Percentiles rank a stretch among this genome's conserved stretches.
phyloP scores from a whole-genome alignment of 805 yeast genomes.

The Candida multigemmis region DNA sequence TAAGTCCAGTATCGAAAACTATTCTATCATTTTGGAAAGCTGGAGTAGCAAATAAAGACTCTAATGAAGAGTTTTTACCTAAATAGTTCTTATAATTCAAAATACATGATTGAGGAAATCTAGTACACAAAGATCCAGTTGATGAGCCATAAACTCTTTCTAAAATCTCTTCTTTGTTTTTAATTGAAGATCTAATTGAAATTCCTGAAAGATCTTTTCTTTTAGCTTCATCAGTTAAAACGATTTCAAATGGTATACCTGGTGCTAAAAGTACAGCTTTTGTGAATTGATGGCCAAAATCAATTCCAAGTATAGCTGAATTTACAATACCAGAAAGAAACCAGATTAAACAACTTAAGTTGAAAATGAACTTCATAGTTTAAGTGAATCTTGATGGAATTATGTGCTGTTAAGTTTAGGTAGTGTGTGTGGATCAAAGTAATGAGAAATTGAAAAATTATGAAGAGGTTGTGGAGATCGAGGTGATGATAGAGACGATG shows the following conservation, averaged over 20 bases:
- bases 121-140: conserved; percentile 58
- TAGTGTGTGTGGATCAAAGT: no score
- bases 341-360: no score
- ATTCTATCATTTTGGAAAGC: conserved; percentile 36
- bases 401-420: no score
- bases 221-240: conserved; percentile 83
- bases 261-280: conserved; percentile 90
- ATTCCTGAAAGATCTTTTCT: conserved; percentile 82
- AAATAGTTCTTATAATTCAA: conserved; percentile 61
- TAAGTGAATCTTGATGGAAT: no score
- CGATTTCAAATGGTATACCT: conserved; percentile 77
- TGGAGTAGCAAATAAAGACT: conserved; percentile 36
- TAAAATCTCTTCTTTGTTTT: conserved; percentile 28
- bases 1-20: conserved; percentile 40
- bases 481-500: no score
- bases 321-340: no score
- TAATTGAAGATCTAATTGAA: conserved; percentile 40
- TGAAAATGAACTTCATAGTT: no score
- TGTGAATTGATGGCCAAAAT: conserved; percentile 78
- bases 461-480: no score
- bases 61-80: no score
- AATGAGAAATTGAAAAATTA: no score
- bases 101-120: conserved; percentile 66
- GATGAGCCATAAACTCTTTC: conserved; percentile 75
- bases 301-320: conserved; percentile 82